phyloP scores from a whole-genome alignment of 1,284 basidiomycete species.

The Fereydounia khargensis region DNA sequence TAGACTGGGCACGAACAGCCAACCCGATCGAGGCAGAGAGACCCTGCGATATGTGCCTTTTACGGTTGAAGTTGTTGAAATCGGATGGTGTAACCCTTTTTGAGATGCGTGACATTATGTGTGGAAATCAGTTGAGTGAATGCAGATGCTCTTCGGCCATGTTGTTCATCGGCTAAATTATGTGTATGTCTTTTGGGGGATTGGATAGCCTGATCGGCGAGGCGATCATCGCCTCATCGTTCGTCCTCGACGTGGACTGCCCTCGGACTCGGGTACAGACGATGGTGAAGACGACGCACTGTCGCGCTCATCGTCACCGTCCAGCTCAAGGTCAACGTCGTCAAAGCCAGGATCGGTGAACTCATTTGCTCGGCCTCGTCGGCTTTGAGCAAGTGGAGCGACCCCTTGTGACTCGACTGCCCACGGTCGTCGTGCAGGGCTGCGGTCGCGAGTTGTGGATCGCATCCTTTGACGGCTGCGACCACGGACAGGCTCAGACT shows the following conservation, averaged over 20 bases:
- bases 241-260: neutral
- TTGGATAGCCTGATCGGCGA: too few relatives aligned
- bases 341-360: constrained; percentile 35
- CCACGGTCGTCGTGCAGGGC: constrained; percentile 1
- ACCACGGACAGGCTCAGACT: constrained; percentile 11
- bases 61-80: neutral
- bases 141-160: neutral
- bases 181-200: neutral
- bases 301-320: constrained; percentile 30
- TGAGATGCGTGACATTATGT: neutral
- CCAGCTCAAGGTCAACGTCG: constrained; percentile 43
- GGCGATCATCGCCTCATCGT: neutral
- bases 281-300: constrained; percentile 14
- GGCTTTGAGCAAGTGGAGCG: constrained; percentile 3
- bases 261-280: constrained; percentile 1
- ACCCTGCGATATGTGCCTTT: neutral
- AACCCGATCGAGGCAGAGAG: neutral
- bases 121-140: neutral
- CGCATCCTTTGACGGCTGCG: constrained; percentile 11
- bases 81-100: neutral
- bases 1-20: too few relatives aligned
- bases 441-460: constrained; percentile 14
- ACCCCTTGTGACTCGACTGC: constrained; percentile 5
- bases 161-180: neutral
- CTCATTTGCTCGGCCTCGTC: constrained; percentile 2